These are phyloP conservation scores for Larix sibirica DNA, from an alignment of 83 land plant genomes.

Conservation along the genomic window DNA sequence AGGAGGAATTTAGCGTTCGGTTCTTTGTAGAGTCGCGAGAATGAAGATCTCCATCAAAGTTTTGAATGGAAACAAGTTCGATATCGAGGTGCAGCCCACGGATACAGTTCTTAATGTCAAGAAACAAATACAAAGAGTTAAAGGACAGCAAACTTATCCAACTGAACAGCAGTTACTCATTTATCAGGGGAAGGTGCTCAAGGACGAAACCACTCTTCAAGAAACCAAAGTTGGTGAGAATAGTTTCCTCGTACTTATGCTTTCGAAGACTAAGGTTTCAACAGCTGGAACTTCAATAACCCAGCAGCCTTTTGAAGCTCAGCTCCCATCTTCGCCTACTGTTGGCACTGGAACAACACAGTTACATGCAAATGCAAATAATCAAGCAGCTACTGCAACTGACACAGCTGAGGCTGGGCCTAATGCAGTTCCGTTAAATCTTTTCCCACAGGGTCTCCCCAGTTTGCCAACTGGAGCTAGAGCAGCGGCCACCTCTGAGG, in stretches of 20 bases:
- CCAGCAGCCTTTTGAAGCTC: conserved; percentile 24
- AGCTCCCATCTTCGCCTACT: not conserved
- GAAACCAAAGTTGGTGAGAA: conserved; percentile 89
- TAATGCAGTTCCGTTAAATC: conserved; percentile 80
- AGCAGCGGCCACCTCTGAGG: no score
- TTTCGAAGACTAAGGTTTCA: conserved; percentile 70
- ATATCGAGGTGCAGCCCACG: conserved; percentile 50
- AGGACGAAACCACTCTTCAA: conserved; percentile 92
- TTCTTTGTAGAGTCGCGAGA: not conserved
- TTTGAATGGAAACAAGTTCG: conserved; percentile 71
- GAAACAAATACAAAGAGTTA: conserved; percentile 75
- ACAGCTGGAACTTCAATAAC: conserved; percentile 17
- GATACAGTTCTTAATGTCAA: conserved; percentile 89
- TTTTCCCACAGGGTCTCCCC: conserved; percentile 77
- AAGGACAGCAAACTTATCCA: conserved; percentile 66
- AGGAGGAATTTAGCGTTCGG: no score
- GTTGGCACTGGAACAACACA: conserved; percentile 4
- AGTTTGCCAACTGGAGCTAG: no score
- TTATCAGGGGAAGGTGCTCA: conserved; percentile 95
- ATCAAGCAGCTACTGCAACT: conserved; percentile 44
- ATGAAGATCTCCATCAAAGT: conserved; percentile 85
- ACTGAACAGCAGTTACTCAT: conserved; percentile 93
- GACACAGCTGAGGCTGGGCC: conserved; percentile 57
- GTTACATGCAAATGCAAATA: conserved; percentile 48
- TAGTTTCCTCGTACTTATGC: conserved; percentile 95